Base-by-base conservation (phyloP, 2,329 filamentous ascomycete genomes). In the Botrytis cinerea region DNA sequence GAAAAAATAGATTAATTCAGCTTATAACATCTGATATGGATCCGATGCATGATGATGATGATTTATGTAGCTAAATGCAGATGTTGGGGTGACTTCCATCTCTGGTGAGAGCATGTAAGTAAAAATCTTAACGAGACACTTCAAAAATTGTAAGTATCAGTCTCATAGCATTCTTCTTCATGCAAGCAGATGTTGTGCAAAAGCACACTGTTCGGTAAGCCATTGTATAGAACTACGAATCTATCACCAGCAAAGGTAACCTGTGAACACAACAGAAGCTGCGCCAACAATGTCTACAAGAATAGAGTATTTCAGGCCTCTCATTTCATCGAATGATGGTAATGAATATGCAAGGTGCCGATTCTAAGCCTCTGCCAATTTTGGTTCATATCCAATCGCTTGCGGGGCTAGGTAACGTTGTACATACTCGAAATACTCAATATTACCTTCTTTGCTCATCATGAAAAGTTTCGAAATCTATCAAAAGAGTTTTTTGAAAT, bases 401-500 rank as follows among this genome's bases (percentile, higher is more conserved):
- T 61, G 10, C 18, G 25, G 22, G 5, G 2, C 32, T 25, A 1
- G 6, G 10, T 22, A 61, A 57, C 51, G n/a, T 57, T 57, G 14
- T 57, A 57, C 51, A 57, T 14, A n/a, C 14, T 57, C n/a, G 22
- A 59, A 59, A 32, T 32, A 18, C 7, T 6, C 1, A 59, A 1
- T 1, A 59, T 32, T 0, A 1, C 18, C 3, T 28, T 28, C 0
- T 35, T 2, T 9, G 14, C 28, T 28, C 7, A 10, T 60, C 32
- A 60, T 38, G 57, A 18, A 4, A 35, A 20, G 32, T 60, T 35
- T 38, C 32, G 32, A 32, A 32, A 32, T 32, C 32, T 32, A 32
- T 32, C 32, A 32, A 32, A 32, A 32, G 32, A 32, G 32, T 32
- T 32, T 32, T 32, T 32, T 32, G 32, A 32, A 32, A 32, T 32